Base-by-base conservation (phyloP, 208 protist genomes). In the Crithidia acanthocephali region DNA sequence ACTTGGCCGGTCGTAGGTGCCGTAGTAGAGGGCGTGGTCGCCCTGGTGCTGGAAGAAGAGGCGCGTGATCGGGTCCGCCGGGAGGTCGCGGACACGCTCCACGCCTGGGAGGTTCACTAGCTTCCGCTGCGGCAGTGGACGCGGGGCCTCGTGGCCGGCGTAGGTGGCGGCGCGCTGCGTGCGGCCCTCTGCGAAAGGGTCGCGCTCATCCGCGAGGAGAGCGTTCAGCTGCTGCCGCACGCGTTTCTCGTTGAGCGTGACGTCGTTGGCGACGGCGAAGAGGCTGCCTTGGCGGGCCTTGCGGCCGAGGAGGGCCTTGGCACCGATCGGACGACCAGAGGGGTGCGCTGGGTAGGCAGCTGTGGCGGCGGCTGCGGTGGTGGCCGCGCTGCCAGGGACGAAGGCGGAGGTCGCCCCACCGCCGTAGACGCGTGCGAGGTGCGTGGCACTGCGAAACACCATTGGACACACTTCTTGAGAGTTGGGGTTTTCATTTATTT, bases 21-120 rank as follows among this genome's bases (percentile, higher is more conserved):
- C 89, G 76, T 97, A 94, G 81, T 97, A 95, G 18, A 97, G 80
- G 72, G 93, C 93, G 72, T 95, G 84, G 40, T 97, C 90, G 23
- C 93, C 93, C 72, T 95, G 90, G 80, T 95, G 90, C 76, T 97
- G 93, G 68, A 97, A 97, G 83, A 97, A 97, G 56, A 97, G 84
- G 3, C 93, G 84, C 4, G 93, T 97, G 77, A 97, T 92, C 10
- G 93, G 93, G 75, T 97, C 93, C 0, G 90, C 90, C 0, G 93
- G 93, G 10, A 97, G 77, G 65, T 97, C 93, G 32, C 88, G 88
- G 3, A 80, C 66, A 0, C 86, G 87, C 80, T 93, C 86, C 20
- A 97, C 92, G 13, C 92, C 92, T 0, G 92, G 92, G 30, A 97
- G 74, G 23, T 95, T 73, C 47, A 95, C 86, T 18, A 96, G 81